These are phyloP conservation scores for Malbranchea zuffiana DNA, from an alignment of 2,329 filamentous ascomycete species.

Conservation along the genomic window DNA sequence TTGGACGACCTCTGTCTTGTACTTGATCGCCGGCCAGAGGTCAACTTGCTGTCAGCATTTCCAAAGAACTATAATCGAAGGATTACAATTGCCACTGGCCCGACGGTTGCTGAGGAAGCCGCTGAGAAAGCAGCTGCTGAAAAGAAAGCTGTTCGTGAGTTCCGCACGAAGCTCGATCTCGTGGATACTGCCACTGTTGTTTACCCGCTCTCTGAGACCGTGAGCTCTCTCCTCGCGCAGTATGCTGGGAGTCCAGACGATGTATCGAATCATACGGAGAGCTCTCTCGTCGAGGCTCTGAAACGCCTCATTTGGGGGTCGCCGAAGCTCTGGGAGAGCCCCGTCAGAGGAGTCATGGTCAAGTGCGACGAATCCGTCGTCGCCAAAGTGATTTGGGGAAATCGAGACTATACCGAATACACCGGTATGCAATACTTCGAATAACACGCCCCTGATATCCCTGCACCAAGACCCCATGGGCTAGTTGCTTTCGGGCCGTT, in stretches of 20 bases:
- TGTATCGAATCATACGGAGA: conserved; percentile 1
- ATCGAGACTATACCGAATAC: conserved; percentile 18
- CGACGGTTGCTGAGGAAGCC: conserved; percentile 2
- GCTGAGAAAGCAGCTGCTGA: conserved; percentile 5
- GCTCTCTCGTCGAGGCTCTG: conserved; percentile 13
- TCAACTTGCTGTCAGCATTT: conserved; percentile 17
- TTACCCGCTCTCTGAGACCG: conserved; percentile 19
- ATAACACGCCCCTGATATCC: conserved; percentile 18
- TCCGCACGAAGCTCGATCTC: conserved; percentile 17
- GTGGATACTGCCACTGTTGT: conserved; percentile 17
- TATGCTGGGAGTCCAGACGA: conserved; percentile 7
- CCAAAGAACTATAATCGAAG: conserved; percentile 18
- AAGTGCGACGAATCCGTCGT: conserved; percentile 18
- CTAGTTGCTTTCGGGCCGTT: conserved; percentile 18
- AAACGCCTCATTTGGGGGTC: conserved; percentile 19
- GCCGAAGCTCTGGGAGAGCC: conserved; percentile 17
- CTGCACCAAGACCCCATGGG: conserved; percentile 22
- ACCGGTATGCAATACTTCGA: conserved; percentile 21
- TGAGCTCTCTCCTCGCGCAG: conserved; percentile 12
- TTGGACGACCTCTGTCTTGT: conserved; percentile 13
- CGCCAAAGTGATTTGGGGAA: conserved; percentile 17
- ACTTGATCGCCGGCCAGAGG: conserved; percentile 15
- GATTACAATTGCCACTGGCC: conserved; percentile 16
- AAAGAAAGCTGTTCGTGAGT: conserved; percentile 14
- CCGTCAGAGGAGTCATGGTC: conserved; percentile 18